Conservation (phyloP, 768 basidiomycete species). For the Boletus rex-veris region DNA sequence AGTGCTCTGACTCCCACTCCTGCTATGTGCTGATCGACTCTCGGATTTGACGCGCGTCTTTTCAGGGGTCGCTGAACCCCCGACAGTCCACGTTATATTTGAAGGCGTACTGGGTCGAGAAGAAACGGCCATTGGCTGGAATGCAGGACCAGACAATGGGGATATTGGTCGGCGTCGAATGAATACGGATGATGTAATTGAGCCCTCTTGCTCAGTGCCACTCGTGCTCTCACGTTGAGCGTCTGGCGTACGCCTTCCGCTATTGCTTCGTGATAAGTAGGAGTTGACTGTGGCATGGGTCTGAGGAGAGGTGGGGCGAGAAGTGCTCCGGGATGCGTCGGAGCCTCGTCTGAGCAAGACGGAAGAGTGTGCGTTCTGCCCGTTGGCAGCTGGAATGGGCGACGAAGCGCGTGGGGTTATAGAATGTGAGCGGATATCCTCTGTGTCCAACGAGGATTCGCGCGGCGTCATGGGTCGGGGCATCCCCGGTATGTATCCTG, state of each 20-base stretch:
- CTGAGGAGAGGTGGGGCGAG: constrained; percentile 47
- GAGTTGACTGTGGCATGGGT: constrained; percentile 36
- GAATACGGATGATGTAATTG: constrained; percentile 50
- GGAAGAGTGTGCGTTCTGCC: constrained; percentile 35
- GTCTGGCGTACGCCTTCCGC: constrained; percentile 66
- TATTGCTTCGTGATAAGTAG: constrained; percentile 57
- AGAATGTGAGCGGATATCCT: constrained; percentile 69
- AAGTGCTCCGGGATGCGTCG: constrained; percentile 48
- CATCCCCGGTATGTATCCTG: constrained; percentile 90
- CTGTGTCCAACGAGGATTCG: constrained; percentile 58
- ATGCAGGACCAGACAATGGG: constrained; percentile 59
- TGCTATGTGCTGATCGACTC: constrained; percentile 40
- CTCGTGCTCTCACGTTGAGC: constrained; percentile 37
- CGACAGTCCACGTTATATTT: constrained; percentile 66
- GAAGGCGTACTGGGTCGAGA: constrained; percentile 61
- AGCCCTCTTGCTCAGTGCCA: constrained; percentile 39
- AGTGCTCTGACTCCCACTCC: constrained; percentile 58
- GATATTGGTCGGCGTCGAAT: constrained; percentile 67
- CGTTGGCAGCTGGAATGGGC: constrained; percentile 42
- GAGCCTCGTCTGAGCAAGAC: constrained; percentile 53
- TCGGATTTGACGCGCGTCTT: constrained; percentile 30
- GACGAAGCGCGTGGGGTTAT: constrained; percentile 77
- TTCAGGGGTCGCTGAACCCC: constrained; percentile 32
- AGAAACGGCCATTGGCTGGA: constrained; percentile 56
- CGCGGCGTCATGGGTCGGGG: constrained; percentile 89